These are phyloP conservation scores for Colletotrichum navitas DNA, from an alignment of 2,329 filamentous ascomycete species.

Conservation along the genomic window DNA sequence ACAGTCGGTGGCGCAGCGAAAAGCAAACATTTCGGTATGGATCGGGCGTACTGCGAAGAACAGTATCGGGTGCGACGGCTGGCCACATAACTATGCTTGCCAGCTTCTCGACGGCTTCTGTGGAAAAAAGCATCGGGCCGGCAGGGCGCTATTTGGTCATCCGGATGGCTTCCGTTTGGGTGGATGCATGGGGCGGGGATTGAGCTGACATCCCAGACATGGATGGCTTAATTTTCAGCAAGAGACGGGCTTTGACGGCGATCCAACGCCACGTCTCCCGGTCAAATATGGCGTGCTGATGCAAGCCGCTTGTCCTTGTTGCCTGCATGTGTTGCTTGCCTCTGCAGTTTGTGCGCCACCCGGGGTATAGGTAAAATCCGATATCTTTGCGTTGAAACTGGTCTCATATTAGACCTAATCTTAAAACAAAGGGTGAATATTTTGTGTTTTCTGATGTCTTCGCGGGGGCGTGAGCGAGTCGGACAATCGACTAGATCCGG, in stretches of 20 bases:
- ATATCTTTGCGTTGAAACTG: neutral
- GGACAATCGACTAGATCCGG: neutral
- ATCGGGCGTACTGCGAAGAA: conserved; percentile 4
- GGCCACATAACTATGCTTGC: conserved; percentile 7
- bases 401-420: neutral
- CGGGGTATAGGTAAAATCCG: neutral
- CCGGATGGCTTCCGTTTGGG: neutral
- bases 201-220: neutral
- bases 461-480: neutral
- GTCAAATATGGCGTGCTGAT: conserved; percentile 3
- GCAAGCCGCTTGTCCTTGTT: conserved; percentile 10
- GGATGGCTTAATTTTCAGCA: neutral
- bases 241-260: neutral
- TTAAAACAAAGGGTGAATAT: neutral
- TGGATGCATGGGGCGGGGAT: neutral
- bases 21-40: conserved; percentile 30
- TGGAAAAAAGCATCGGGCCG: neutral
- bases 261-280: neutral
- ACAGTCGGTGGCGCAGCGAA: conserved; percentile 1
- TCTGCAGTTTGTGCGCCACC: conserved; percentile 27
- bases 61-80: conserved; percentile 8
- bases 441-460: neutral
- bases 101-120: conserved; percentile 22
- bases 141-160: neutral
- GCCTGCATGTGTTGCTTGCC: conserved; percentile 14